Base-by-base conservation (phyloP, 345 rosid species). In the Cardamine occulta region DNA sequence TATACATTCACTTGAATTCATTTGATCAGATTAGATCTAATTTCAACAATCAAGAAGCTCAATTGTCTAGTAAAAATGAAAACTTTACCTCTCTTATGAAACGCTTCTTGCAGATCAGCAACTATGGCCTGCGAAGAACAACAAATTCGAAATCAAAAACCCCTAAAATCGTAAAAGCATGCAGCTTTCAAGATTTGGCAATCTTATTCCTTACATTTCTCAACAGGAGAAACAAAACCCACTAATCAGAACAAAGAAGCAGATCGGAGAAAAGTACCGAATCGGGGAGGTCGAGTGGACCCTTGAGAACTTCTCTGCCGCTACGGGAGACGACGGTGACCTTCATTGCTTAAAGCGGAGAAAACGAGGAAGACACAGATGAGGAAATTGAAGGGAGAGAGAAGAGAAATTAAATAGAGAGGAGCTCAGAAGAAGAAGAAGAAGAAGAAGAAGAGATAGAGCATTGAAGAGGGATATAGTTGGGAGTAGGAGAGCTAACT, bases 21-120 rank as follows among this genome's bases (percentile, higher is more conserved):
- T 8, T 11, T 9, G 1, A 31, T 31, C 63, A 68, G 52, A 63
- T 17, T 37, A 49, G 61, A 77, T 56, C 67, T 7, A 63, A 63
- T 23, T 7, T 9, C 42, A 54, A 69, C 64, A 61, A 19, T 52
- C 26, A 0, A 0, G 1, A 61, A 40, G 57, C 51, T 75, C 79
- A 52, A 68, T 7, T 13, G 7, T 26, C 7, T 28, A 42, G 56
- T 71, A 55, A 66, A 76, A 48, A 37, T 35, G 68, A 49, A 0
- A 35, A 66, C 21, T 66, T 74, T 79, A 90, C 99, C 89, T 86
- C 91, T 73, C 80, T 84, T 83, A 58, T 92, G 85, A 83, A 95
- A 90, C 59, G 92, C 94, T 72, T 90, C 93, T 83, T 92, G 97
- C 84, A 92, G 86, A 86, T 92, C 96, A 82, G 88, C 87, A 68